Percentiles rank a stretch among this genome's conserved stretches.
phyloP scores from a whole-genome alignment of 2,329 filamentous ascomycete genomes.

The Sporothrix schenckii region DNA sequence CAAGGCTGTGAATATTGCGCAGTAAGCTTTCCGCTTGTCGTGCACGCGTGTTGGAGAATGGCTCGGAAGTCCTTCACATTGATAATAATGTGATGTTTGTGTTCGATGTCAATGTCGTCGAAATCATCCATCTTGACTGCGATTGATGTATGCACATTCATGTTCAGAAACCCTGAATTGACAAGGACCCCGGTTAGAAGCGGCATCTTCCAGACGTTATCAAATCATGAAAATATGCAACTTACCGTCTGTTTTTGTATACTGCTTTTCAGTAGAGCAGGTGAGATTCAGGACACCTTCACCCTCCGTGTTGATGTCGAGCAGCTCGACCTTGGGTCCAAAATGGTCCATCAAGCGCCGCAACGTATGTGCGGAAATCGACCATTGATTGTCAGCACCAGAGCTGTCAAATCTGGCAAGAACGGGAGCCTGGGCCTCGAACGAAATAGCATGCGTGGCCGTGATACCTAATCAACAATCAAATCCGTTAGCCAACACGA shows the following conservation, averaged over 20 bases:
- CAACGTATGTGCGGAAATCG: constrained; percentile 69
- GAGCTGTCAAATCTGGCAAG: constrained; percentile 74
- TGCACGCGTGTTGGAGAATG: constrained; percentile 74
- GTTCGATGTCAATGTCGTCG: constrained; percentile 71
- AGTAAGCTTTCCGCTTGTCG: constrained; percentile 65
- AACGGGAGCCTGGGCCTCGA: constrained; percentile 72
- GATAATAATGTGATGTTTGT: constrained; percentile 76
- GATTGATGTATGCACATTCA: constrained; percentile 78
- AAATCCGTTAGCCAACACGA: background rate
- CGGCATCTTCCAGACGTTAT: no score
- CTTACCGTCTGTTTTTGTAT: constrained; percentile 67
- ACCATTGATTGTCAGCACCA: constrained; percentile 70
- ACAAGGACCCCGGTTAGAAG: background rate
- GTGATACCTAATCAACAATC: constrained; percentile 61
- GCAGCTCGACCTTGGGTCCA: constrained; percentile 75
- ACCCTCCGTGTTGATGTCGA: constrained; percentile 75
- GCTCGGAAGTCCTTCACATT: constrained; percentile 82
- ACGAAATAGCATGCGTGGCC: constrained; percentile 75
- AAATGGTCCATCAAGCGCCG: constrained; percentile 80
- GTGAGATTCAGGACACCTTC: constrained; percentile 75
- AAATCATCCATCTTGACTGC: constrained; percentile 77
- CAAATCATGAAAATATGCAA: background rate
- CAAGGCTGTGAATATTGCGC: constrained; percentile 72
- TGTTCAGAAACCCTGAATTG: constrained; percentile 67
- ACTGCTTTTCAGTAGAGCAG: constrained; percentile 75